Evolutionary conservation across 176 grass and related monocot genomes (phyloP).

Genomic region (Carex littledalei): DNA sequence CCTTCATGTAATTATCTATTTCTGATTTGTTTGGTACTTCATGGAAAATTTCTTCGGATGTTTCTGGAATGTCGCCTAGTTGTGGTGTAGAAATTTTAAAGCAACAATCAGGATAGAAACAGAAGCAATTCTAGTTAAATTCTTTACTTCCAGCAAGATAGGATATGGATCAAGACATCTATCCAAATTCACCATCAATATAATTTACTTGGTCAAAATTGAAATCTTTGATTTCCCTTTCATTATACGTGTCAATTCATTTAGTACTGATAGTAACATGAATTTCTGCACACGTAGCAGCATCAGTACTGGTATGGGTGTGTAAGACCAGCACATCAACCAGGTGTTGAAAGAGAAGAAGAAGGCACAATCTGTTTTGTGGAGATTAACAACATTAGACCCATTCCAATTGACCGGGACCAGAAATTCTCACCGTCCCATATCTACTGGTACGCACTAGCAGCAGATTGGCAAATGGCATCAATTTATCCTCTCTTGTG

Average conservation of each 20-base stretch:
- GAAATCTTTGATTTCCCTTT: neutral
- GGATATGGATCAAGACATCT: neutral
- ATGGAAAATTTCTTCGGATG: neutral
- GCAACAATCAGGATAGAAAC: neutral
- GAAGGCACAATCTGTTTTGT: neutral
- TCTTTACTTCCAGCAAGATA: neutral
- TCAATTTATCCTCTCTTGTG: neutral
- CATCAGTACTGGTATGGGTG: neutral
- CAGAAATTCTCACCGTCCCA: neutral
- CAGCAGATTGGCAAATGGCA: neutral
- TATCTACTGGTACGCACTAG: neutral
- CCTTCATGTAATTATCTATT: neutral
- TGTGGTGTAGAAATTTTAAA: neutral
- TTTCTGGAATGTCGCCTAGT: neutral
- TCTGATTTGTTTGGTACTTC: neutral
- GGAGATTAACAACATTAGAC: neutral
- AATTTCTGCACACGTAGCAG: neutral
- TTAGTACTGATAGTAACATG: neutral
- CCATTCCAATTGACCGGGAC: neutral
- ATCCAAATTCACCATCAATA: neutral
- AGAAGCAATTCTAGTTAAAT: neutral
- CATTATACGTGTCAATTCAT: neutral
- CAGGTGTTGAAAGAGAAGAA: neutral
- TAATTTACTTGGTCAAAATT: neutral
- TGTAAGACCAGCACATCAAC: too few species aligned